A percentile compares a stretch with the other conserved stretches of the same genome.
Conservation (phyloP, 345 rosid genomes). For the Trapa bicornis region DNA sequence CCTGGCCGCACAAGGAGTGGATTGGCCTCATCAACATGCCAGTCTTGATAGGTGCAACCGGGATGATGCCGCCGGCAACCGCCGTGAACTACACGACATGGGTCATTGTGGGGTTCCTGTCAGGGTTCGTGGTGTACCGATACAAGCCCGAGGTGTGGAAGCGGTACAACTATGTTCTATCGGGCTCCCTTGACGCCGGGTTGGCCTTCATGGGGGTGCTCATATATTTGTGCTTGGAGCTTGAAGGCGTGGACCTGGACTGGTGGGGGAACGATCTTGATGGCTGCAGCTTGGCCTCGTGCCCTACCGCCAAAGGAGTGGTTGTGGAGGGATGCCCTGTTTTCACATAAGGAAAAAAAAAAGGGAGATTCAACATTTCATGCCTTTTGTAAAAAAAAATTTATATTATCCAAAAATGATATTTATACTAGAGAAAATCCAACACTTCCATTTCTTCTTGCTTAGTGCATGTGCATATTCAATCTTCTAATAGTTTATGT, state of each 20-base stretch:
- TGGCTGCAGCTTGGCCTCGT: conserved; percentile 79
- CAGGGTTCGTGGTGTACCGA: conserved; percentile 72
- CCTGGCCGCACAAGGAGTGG: conserved; percentile 73
- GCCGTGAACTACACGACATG: conserved; percentile 95
- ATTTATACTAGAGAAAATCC: too few species aligned
- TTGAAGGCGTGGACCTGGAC: conserved; percentile 47
- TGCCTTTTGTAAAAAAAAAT: too few species aligned
- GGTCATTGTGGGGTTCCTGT: conserved; percentile 67
- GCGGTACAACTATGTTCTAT: conserved; percentile 76
- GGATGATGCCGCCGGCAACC: conserved; percentile 93
- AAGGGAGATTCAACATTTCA: not conserved
- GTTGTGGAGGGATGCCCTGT: conserved; percentile 73
- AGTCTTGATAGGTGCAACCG: conserved; percentile 67
- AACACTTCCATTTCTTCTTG: too few species aligned
- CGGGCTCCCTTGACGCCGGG: conserved; percentile 91
- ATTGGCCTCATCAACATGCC: conserved; percentile 87
- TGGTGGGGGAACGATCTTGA: conserved; percentile 99
- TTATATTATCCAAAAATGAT: too few species aligned
- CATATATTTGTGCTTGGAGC: conserved; percentile 68
- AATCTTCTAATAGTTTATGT: too few species aligned
- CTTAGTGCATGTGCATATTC: too few species aligned
- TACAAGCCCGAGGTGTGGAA: conserved; percentile 72
- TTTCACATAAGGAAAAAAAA: conserved; percentile 2
- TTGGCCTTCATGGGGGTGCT: conserved; percentile 95
- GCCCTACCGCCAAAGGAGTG: conserved; percentile 68